Base-by-base conservation (phyloP, 768 basidiomycete species). In the Chalciporus pseudorubinellus region DNA sequence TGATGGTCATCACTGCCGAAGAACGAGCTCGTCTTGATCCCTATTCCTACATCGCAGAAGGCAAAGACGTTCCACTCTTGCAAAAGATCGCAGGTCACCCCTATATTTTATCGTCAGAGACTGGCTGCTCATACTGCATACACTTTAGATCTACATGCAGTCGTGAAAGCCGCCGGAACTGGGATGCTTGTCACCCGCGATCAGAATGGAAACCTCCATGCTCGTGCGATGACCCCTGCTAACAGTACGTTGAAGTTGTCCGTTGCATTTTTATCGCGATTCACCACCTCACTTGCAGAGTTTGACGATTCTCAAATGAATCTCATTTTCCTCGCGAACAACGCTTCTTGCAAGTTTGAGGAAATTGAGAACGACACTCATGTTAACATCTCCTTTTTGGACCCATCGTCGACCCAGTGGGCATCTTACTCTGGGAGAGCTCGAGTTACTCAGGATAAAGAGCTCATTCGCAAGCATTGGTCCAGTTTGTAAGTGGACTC, bases 161-260 rank as follows among this genome's bases (percentile, higher is more conserved):
- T 93, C 50, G 65, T 92, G 48, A 78, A 82, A 51, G 70, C 73
- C 1, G 82, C 84, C 9, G 75, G 80, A 59, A 83, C 79, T 0
- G 87, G 85, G 46, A 90, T 93, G 85, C 71, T 94, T 18, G 87
- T 88, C 10, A 90, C 89, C 13, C 84, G 86, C 33, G 77, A 82
- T 16, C 62, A 76, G 13, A 74, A 81, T 48, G 90, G 89, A 1
- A 72, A 79, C 39, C 68, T 95, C 19, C 92, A 94, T 67, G 82
- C 89, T 8, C 80, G 92, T 50, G 85, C 85, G 21, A 94, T 95
- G 92, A 75, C 78, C 14, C 86, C 87, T 18, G 74, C 80, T n/a
- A 72, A 77, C 34, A 80, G 88, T 89, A 58, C 39, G 83, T 66
- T 44, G 3, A 19, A 26, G 1, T 26, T 26, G 12, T 3, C 12